Conservation (phyloP, 768 basidiomycete species). For the Tricholoma hemisulphureum region DNA sequence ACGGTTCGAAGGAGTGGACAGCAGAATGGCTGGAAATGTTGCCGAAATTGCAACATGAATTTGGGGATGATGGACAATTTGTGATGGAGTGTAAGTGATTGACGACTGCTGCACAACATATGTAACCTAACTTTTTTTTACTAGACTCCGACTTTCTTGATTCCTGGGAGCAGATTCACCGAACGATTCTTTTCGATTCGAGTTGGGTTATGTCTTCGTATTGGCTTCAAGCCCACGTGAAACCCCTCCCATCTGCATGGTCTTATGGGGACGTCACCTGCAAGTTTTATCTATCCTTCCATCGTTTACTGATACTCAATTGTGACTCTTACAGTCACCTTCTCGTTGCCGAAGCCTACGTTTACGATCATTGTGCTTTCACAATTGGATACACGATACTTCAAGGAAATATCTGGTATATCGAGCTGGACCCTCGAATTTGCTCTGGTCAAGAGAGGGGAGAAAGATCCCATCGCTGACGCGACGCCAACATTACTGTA, state of each 20-base stretch:
- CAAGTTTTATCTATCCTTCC: conserved; percentile 26
- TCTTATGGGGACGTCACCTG: conserved; percentile 55
- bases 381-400: conserved; percentile 50
- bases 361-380: conserved; percentile 51
- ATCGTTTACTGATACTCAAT: background rate
- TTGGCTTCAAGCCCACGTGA: conserved; percentile 45
- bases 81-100: conserved; percentile 39
- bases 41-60: conserved; percentile 32
- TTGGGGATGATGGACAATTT: conserved; percentile 44
- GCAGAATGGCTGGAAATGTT: conserved; percentile 38
- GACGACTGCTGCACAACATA: background rate
- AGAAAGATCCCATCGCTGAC: conserved; percentile 36
- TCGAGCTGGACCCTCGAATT: conserved; percentile 52
- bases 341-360: conserved; percentile 40
- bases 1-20: conserved; percentile 45
- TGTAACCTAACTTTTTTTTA: background rate
- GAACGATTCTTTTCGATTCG: conserved; percentile 49
- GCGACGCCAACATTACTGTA: conserved; percentile 36
- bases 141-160: conserved; percentile 48
- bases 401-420: conserved; percentile 43
- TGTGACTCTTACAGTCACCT: conserved; percentile 37
- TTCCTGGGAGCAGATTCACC: conserved; percentile 46
- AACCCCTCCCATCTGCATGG: conserved; percentile 49
- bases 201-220: conserved; percentile 50
- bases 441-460: conserved; percentile 46